Evolutionary conservation across 192 early-diverging fungal genomes (phyloP), one percentile per base, ranked within the genome.

Genomic region (Coemansia sp.): DNA sequence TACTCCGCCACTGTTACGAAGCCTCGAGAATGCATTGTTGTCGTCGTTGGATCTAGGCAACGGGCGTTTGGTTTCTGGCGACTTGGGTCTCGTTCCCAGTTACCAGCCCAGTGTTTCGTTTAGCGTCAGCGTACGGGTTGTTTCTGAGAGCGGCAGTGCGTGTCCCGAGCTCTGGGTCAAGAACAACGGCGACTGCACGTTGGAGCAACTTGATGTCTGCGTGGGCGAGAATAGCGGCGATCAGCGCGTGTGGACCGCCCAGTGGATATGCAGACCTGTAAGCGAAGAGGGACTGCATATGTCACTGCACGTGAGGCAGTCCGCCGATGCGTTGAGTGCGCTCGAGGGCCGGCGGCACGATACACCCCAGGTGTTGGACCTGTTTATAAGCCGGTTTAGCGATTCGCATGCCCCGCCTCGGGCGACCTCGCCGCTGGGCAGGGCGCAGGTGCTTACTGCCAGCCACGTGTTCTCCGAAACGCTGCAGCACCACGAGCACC

Each of bases 391-490:
- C 41, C 17, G 36, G 16, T 57, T 57, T 17, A 33, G 14, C 35
- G 29, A 17, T 17, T 33, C 31, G 14, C 27, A 0, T 16, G 16
- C 11, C 13, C 54, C 54, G 17, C 31, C 13, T 0, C 8, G 14
- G 54, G 29, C 16, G 0, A 6, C 54, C 31, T 34, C 17, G 54
- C 31, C 59, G 36, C 17, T 37, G 36, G 11, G 10, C 35, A 36
- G 21, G 31, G n/a, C 59, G n/a, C 59, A 24, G 6, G 9, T 24
- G 6, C 16, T 54, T 24, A 50, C 62, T 17, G 35, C 60, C 7
- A 21, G 61, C 14, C 79, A 82, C 24, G 74, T 82, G 62, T 82
- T 73, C 59, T 27, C 40, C 68, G 60, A 69, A 41, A 82, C 73
- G 56, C 59, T 77, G 39, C 44, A 14, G 57, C 71, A 82, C 57